phyloP scores from a whole-genome alignment of 2,329 filamentous ascomycete genomes.

The Cladosporium sp. region DNA sequence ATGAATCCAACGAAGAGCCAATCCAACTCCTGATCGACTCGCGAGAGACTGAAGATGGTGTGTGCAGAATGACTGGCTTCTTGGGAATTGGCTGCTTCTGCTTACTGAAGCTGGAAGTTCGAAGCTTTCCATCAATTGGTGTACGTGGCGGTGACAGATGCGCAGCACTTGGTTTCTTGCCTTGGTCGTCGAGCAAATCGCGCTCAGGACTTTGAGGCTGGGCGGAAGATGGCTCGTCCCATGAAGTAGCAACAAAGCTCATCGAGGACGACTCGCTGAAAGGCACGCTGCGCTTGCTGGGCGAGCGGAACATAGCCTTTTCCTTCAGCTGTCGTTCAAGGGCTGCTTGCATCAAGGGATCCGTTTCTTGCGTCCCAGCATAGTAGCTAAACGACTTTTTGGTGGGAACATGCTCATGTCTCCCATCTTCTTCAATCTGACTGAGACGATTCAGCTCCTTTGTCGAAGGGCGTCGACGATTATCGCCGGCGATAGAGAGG shows the following conservation, averaged over 20 bases:
- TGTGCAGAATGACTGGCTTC: slow-evolving; percentile 13
- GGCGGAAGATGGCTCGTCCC: slow-evolving; percentile 9
- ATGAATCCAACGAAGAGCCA: slow-evolving; percentile 37
- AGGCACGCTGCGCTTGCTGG: slow-evolving; percentile 30
- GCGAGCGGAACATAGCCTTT: slow-evolving; percentile 36
- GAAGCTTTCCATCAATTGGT: neutral
- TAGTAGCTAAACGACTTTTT: slow-evolving; percentile 10
- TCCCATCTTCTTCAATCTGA: slow-evolving; percentile 28
- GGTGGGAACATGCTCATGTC: neutral
- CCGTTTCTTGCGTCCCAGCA: neutral
- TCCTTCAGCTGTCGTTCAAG: slow-evolving; percentile 35
- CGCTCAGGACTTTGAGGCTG: slow-evolving; percentile 10
- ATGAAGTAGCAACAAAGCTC: slow-evolving; percentile 24
- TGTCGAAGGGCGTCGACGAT: slow-evolving; percentile 31
- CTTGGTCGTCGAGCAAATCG: slow-evolving; percentile 24
- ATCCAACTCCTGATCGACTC: slow-evolving; percentile 19
- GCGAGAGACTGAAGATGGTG: slow-evolving; percentile 12
- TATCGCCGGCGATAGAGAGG: slow-evolving; percentile 31
- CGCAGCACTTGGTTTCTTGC: neutral
- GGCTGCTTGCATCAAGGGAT: slow-evolving; percentile 36
- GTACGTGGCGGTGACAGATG: slow-evolving; percentile 12
- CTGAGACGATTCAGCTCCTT: slow-evolving; percentile 23
- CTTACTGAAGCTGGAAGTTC: neutral
- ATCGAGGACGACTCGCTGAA: slow-evolving; percentile 8
- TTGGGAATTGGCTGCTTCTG: neutral